These are phyloP conservation scores for Adenanthera pavonina DNA, from an alignment of 306 rosid genomes.

Conservation along the genomic window DNA sequence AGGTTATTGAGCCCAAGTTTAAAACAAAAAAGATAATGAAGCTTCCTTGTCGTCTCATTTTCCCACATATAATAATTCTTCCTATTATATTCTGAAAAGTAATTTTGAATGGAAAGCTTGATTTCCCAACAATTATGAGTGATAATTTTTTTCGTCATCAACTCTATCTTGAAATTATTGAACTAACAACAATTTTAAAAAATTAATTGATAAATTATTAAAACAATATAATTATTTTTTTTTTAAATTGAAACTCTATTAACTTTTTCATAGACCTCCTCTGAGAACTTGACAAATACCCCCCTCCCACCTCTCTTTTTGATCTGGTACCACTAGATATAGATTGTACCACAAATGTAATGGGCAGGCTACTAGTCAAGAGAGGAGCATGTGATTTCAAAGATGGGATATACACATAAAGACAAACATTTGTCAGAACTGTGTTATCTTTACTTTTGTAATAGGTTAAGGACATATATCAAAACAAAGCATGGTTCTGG, in stretches of 20 bases:
- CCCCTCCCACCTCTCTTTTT: constrained; percentile 6
- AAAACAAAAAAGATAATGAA: constrained; percentile 10
- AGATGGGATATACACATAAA: constrained; percentile 34
- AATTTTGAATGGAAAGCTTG: not conserved
- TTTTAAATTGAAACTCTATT: not conserved
- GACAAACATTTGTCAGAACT: constrained; percentile 49
- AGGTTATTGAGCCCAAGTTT: not conserved
- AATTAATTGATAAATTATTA: not conserved
- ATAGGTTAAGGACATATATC: constrained; percentile 35
- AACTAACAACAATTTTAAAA: too few relatives aligned
- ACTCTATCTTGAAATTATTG: too few relatives aligned
- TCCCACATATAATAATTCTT: not conserved
- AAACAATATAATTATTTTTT: not conserved
- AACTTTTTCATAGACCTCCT: not conserved
- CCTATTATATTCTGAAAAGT: not conserved
- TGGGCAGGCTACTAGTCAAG: constrained; percentile 52
- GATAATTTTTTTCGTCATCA: not conserved
- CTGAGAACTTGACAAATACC: constrained; percentile 23
- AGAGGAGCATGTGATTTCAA: constrained; percentile 47
- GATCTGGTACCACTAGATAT: not conserved
- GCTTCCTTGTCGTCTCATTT: constrained; percentile 38
- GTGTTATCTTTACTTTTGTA: too few relatives aligned
- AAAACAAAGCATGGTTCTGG: constrained; percentile 4
- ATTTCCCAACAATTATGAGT: not conserved
- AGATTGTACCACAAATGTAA: constrained; percentile 40